phyloP scores from a whole-genome alignment of 768 basidiomycete genomes.

The Hypholoma sublateritium region DNA sequence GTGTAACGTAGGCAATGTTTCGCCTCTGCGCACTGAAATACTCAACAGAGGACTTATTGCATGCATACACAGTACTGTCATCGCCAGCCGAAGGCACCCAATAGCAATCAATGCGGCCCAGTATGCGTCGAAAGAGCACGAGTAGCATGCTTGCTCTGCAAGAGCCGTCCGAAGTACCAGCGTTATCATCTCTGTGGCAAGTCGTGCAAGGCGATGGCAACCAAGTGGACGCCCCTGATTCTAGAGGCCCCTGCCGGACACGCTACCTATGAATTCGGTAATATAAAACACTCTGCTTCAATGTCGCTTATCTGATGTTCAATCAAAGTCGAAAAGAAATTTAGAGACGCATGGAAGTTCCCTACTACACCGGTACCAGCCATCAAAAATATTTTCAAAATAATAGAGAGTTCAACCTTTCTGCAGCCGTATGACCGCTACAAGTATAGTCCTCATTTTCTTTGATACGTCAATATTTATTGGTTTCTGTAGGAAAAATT shows the following conservation, averaged over 20 bases:
- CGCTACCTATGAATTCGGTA: constrained; percentile 22
- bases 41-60: too few relatives aligned
- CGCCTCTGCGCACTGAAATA: neutral
- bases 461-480: too few relatives aligned
- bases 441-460: constrained; percentile 13
- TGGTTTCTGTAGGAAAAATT: constrained; percentile 11
- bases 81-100: constrained; percentile 19
- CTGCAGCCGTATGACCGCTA: constrained; percentile 24
- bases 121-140: constrained; percentile 23
- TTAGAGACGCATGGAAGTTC: constrained; percentile 25
- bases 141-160: constrained; percentile 26
- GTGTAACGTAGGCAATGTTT: constrained; percentile 20
- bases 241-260: constrained; percentile 25
- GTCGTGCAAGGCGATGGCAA: constrained; percentile 22
- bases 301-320: neutral
- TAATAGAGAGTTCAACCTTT: constrained; percentile 25
- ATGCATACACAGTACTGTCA: constrained; percentile 33
- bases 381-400: constrained; percentile 29
- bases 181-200: constrained; percentile 26
- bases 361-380: constrained; percentile 13
- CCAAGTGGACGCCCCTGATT: constrained; percentile 22
- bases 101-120: constrained; percentile 24
- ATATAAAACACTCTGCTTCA: neutral
- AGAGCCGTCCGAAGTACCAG: constrained; percentile 23
- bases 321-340: constrained; percentile 26